These are phyloP conservation scores for Thelephora ganbajun DNA, from an alignment of 768 basidiomycete genomes.

Conservation along the genomic window DNA sequence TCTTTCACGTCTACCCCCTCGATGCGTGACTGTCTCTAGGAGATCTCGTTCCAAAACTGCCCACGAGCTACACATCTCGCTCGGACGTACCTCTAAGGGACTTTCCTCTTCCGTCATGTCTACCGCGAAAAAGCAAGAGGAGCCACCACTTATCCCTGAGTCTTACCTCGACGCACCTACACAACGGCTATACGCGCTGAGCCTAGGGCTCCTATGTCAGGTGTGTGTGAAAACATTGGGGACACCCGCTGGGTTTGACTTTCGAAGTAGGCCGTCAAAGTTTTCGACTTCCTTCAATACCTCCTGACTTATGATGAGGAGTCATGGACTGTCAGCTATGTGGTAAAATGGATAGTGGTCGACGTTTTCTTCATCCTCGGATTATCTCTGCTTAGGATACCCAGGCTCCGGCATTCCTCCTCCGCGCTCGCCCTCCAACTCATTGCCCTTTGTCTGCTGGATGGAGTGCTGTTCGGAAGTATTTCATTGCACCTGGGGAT, in stretches of 20 bases:
- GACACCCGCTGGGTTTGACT: slow-evolving; percentile 57
- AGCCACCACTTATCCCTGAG: slow-evolving; percentile 50
- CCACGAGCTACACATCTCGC: neutral
- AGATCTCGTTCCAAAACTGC: neutral
- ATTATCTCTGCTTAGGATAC: slow-evolving; percentile 57
- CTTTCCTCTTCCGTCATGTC: slow-evolving; percentile 4
- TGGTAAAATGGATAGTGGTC: slow-evolving; percentile 58
- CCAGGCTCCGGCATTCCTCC: slow-evolving; percentile 53
- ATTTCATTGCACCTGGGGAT: slow-evolving; percentile 41
- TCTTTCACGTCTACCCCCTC: no score
- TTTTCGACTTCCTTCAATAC: slow-evolving; percentile 51
- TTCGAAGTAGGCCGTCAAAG: slow-evolving; percentile 50
- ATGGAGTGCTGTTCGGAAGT: slow-evolving; percentile 61
- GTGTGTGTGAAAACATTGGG: slow-evolving; percentile 47
- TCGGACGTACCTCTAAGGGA: neutral
- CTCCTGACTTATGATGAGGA: slow-evolving; percentile 32
- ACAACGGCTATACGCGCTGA: slow-evolving; percentile 66
- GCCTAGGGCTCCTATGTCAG: slow-evolving; percentile 65
- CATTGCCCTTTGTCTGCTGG: slow-evolving; percentile 41
- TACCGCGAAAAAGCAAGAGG: neutral
- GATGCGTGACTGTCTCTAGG: no score
- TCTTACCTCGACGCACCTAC: slow-evolving; percentile 62
- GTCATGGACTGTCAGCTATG: slow-evolving; percentile 23
- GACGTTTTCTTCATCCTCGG: slow-evolving; percentile 47
- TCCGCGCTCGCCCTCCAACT: slow-evolving; percentile 53